phyloP scores from a whole-genome alignment of 2,329 filamentous ascomycete species.

The Bipolaris zeicola region DNA sequence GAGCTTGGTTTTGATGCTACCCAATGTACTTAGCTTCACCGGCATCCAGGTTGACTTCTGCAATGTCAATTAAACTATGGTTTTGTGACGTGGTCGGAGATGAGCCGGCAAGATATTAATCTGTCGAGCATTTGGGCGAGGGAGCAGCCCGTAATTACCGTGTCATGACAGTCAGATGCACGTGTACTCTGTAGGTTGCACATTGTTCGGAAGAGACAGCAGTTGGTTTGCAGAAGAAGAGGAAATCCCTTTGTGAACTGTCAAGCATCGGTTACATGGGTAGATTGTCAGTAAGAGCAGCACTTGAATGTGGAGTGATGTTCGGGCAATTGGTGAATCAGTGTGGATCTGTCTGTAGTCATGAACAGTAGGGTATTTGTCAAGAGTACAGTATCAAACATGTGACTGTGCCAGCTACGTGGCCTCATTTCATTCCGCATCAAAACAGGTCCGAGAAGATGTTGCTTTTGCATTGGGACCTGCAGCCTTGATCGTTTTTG shows the following conservation, averaged over 20 bases:
- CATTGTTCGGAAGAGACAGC: background rate
- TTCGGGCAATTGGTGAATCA: background rate
- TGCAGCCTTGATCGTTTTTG: background rate
- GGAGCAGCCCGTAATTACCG: background rate
- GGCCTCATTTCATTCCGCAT: background rate
- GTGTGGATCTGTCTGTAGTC: background rate
- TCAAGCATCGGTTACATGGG: background rate
- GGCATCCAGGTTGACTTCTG: background rate
- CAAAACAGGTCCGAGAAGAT: background rate
- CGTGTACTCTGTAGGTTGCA: background rate
- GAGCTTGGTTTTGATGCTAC: background rate
- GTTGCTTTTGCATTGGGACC: background rate
- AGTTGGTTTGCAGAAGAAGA: background rate
- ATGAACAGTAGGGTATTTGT: background rate
- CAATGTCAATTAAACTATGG: background rate
- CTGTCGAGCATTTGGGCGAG: background rate
- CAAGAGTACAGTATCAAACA: background rate
- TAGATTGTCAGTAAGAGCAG: background rate
- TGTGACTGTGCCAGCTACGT: background rate
- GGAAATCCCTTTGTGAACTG: background rate
- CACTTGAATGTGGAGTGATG: no score
- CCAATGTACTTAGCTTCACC: background rate
- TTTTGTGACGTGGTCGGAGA: background rate
- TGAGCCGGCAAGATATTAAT: background rate
- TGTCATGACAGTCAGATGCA: background rate